These are phyloP conservation scores for Xylaria telfairii DNA, from an alignment of 495 filamentous ascomycete species.

Conservation along the genomic window DNA sequence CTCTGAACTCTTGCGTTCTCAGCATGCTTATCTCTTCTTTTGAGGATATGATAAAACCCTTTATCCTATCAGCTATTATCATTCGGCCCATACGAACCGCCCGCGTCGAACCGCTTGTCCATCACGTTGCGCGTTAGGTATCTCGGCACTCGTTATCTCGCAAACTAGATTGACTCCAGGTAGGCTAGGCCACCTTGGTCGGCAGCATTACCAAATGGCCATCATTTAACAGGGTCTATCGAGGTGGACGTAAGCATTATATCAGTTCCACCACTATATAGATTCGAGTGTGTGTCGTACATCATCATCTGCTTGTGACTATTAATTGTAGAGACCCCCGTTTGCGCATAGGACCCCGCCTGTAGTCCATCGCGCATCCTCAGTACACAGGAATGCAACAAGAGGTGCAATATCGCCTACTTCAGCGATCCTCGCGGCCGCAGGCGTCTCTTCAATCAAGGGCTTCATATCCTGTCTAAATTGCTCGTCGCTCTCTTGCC, in stretches of 20 bases:
- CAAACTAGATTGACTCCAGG: background rate
- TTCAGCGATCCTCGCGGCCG: constrained; percentile 23
- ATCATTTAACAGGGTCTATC: background rate
- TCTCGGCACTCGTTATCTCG: background rate
- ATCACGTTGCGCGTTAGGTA: background rate
- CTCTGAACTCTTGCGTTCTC: constrained; percentile 1
- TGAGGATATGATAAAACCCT: background rate
- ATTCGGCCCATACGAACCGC: background rate
- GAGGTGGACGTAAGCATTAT: background rate
- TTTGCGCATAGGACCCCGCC: constrained; percentile 21
- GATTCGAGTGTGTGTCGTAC: no score
- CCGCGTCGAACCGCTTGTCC: background rate
- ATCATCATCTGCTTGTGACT: no score
- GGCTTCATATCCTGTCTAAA: constrained; percentile 9
- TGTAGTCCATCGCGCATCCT: constrained; percentile 28
- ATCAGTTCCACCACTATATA: background rate
- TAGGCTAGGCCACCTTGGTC: background rate
- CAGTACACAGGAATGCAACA: constrained; percentile 28
- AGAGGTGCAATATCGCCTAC: constrained; percentile 27
- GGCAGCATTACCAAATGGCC: background rate
- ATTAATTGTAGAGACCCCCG: constrained; percentile 16
- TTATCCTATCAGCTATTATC: background rate
- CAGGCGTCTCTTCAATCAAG: background rate
- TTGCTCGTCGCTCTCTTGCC: constrained; percentile 4
- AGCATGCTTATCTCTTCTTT: constrained; percentile 8